These are phyloP conservation scores for Arachnopeziza araneosa DNA, from an alignment of 2,329 filamentous ascomycete species.

Conservation along the genomic window DNA sequence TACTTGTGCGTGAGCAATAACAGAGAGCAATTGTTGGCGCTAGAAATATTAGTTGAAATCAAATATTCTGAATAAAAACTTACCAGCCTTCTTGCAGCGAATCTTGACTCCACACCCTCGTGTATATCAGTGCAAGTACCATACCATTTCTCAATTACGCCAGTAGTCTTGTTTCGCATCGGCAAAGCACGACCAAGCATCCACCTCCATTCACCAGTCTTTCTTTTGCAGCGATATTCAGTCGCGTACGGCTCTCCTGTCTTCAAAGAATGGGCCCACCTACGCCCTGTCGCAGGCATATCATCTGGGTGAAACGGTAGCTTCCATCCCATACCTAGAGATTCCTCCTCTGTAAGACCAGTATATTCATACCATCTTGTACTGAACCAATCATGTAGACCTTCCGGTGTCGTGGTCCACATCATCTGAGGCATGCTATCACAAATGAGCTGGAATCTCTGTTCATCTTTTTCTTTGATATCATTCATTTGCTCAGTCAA, in stretches of 20 bases:
- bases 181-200: constrained; percentile 70
- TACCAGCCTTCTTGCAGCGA: constrained; percentile 56
- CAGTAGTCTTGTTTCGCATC: constrained; percentile 58
- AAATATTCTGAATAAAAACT: neutral
- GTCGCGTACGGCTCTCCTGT: constrained; percentile 65
- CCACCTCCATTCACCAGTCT: constrained; percentile 70
- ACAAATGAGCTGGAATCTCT: constrained; percentile 69
- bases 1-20: constrained; percentile 69
- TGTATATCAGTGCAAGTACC: constrained; percentile 78
- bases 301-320: constrained; percentile 67
- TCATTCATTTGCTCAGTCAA: constrained; percentile 64
- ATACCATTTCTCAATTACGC: constrained; percentile 72
- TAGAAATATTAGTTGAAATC: constrained; percentile 5
- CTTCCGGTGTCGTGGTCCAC: constrained; percentile 66
- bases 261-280: constrained; percentile 56
- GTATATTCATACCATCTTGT: constrained; percentile 70
- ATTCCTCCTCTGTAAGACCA: constrained; percentile 57
- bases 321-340: constrained; percentile 57
- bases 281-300: constrained; percentile 44
- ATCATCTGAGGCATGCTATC: constrained; percentile 68
- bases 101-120: constrained; percentile 63
- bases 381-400: constrained; percentile 67
- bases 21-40: constrained; percentile 63
- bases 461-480: constrained; percentile 66
- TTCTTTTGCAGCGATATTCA: constrained; percentile 64